A percentile compares a stretch with the other conserved stretches of the same genome.
Evolutionary conservation across 169 alveolate genomes (phyloP).

Genomic region (Plasmodium vivax): DNA sequence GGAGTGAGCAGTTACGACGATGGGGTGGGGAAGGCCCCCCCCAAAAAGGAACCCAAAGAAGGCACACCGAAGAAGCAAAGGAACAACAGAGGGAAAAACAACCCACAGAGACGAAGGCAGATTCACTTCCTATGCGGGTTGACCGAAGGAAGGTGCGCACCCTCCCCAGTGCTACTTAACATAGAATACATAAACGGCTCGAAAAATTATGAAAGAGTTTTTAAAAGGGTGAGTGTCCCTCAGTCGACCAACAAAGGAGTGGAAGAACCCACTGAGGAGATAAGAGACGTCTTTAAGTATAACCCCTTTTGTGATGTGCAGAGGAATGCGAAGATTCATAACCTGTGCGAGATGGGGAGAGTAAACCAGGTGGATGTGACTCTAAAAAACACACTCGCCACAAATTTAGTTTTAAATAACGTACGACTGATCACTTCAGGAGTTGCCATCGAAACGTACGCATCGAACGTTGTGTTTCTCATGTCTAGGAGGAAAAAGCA

Average conservation of each 20-base stretch:
- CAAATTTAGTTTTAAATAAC: slow-evolving; percentile 32
- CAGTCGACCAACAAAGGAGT: background rate
- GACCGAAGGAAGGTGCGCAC: slow-evolving; percentile 72
- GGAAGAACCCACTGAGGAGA: background rate
- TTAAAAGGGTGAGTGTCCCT: background rate
- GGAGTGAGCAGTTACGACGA: too few relatives aligned
- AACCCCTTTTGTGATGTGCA: slow-evolving; percentile 62
- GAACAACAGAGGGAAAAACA: slow-evolving; percentile 2
- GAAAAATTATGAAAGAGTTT: slow-evolving; percentile 13
- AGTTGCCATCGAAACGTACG: slow-evolving; percentile 32
- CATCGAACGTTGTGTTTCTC: slow-evolving; percentile 43
- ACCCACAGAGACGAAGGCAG: background rate
- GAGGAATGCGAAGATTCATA: slow-evolving; percentile 29
- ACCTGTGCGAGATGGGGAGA: slow-evolving; percentile 29
- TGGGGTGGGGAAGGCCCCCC: background rate
- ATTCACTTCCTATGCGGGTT: slow-evolving; percentile 49
- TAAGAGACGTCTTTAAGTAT: slow-evolving; percentile 45
- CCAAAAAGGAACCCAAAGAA: background rate
- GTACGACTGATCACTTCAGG: slow-evolving; percentile 42
- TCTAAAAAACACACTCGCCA: slow-evolving; percentile 35
- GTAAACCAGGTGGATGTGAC: slow-evolving; percentile 31
- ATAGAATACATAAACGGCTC: slow-evolving; percentile 7
- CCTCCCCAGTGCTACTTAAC: slow-evolving; percentile 29
- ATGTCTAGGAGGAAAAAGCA: slow-evolving; percentile 41
- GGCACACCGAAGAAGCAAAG: background rate